Evolutionary conservation across 2,329 filamentous ascomycete genomes (phyloP).

Genomic region (Chrysoporthe deuterocubensis): DNA sequence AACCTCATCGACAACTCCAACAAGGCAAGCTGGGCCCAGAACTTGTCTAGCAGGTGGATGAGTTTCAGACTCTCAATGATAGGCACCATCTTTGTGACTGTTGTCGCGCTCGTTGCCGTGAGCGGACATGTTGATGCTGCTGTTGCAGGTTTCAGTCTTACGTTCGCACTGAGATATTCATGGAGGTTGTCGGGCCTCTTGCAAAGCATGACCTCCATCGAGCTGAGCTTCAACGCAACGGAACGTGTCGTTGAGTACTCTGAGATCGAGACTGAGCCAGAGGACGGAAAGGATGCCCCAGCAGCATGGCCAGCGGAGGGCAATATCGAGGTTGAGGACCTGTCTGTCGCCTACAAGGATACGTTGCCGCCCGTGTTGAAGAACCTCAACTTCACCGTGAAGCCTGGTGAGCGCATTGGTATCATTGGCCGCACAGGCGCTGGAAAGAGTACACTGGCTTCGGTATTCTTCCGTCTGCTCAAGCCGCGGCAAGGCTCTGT

Average conservation of each 20-base stretch:
- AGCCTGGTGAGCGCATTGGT: conserved; percentile 63
- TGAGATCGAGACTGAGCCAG: conserved; percentile 43
- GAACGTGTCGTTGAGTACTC: conserved; percentile 51
- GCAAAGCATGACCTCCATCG: conserved; percentile 42
- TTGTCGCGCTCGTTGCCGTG: conserved; percentile 41
- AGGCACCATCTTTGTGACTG: conserved; percentile 43
- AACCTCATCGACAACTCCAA: conserved; percentile 39
- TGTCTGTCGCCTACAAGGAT: conserved; percentile 43
- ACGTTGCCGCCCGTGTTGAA: conserved; percentile 44
- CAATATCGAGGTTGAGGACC: conserved; percentile 42
- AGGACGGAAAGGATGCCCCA: conserved; percentile 41
- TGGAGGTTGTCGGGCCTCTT: conserved; percentile 41
- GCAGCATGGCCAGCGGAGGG: conserved; percentile 48
- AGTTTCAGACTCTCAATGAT: conserved; percentile 45
- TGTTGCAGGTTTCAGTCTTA: conserved; percentile 46
- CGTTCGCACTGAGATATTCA: conserved; percentile 45
- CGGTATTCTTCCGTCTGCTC: conserved; percentile 64
- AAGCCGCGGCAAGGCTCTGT: conserved; percentile 48
- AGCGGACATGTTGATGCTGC: conserved; percentile 42
- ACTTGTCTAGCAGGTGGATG: conserved; percentile 42
- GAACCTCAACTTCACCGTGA: conserved; percentile 42
- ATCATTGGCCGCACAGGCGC: conserved; percentile 69
- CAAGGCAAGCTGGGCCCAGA: conserved; percentile 40
- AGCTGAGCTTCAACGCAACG: conserved; percentile 47
- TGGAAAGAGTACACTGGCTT: conserved; percentile 68